phyloP scores from a whole-genome alignment of 2,329 filamentous ascomycete species.

The Iodosphaeria phyllophila region DNA sequence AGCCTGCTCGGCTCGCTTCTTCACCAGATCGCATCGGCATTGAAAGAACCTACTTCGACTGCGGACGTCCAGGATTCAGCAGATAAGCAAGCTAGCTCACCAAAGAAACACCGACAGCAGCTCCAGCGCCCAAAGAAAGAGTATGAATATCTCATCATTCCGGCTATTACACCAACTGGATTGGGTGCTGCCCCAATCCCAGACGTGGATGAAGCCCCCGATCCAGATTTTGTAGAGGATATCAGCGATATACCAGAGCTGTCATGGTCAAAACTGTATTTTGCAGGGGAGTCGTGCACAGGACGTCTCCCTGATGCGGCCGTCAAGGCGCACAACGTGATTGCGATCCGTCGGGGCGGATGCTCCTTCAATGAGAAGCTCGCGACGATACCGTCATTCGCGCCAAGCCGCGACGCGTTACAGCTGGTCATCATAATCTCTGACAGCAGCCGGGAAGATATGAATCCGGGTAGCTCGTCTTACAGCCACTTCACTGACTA shows the following conservation, averaged over 20 bases:
- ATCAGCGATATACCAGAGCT: constrained; percentile 26
- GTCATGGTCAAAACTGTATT: constrained; percentile 51
- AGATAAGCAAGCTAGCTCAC: too few relatives aligned
- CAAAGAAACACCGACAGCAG: too few relatives aligned
- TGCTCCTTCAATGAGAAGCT: constrained; percentile 78
- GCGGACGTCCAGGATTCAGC: constrained; percentile 17
- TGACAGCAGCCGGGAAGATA: constrained; percentile 27
- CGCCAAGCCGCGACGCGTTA: constrained; percentile 39
- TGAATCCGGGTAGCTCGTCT: constrained; percentile 12
- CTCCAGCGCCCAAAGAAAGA: constrained; percentile 10
- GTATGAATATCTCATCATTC: constrained; percentile 25
- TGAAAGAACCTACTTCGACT: constrained; percentile 23
- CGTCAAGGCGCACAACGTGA: constrained; percentile 46
- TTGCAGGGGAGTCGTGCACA: constrained; percentile 51
- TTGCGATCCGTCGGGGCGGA: constrained; percentile 64
- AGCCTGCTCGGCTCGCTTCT: constrained; percentile 21
- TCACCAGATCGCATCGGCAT: constrained; percentile 26
- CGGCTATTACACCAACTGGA: constrained; percentile 33
- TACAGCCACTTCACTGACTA: too few relatives aligned
- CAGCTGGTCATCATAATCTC: constrained; percentile 70
- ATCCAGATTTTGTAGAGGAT: constrained; percentile 18
- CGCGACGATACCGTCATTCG: constrained; percentile 63
- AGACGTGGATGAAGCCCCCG: constrained; percentile 37
- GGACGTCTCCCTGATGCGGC: constrained; percentile 31
- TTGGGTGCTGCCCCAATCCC: constrained; percentile 51